phyloP scores from a whole-genome alignment of 106 monocot genomes.

The Dioscorea zingiberensis region DNA sequence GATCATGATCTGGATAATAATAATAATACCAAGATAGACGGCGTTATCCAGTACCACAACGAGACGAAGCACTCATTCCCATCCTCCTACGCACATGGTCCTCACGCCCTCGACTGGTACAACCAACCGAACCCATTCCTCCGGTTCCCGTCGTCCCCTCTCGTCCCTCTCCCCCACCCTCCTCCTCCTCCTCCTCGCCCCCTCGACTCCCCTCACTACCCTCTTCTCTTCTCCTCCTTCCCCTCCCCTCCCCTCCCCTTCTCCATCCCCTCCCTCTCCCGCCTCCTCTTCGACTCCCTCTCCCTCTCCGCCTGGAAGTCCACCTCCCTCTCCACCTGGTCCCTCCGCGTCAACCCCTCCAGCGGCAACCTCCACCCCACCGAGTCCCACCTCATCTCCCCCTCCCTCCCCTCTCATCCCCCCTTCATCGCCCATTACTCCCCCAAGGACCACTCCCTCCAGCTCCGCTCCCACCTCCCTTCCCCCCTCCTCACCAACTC shows the following conservation, averaged over 20 bases:
- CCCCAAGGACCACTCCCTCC: constrained; percentile 82
- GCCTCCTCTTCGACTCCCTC: constrained; percentile 82
- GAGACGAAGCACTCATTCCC: constrained; percentile 84
- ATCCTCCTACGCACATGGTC: constrained; percentile 79
- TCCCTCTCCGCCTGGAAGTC: constrained; percentile 98
- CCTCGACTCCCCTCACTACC: constrained; percentile 8
- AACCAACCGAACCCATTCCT: constrained; percentile 99
- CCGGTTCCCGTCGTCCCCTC: constrained; percentile 38
- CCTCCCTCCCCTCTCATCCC: constrained; percentile 25
- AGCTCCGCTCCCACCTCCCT: constrained; percentile 37
- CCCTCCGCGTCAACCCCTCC: constrained; percentile 95
- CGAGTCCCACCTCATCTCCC: constrained; percentile 68
- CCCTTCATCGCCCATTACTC: constrained; percentile 80
- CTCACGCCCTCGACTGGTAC: constrained; percentile 89
- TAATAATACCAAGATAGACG: constrained; percentile 12
- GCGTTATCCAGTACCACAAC: constrained; percentile 69
- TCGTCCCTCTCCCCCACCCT: constrained; percentile 29
- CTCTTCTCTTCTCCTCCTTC: constrained; percentile 24
- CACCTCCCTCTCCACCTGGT: constrained; percentile 79
- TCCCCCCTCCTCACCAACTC: constrained; percentile 3
- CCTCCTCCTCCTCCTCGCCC: constrained; percentile 11
- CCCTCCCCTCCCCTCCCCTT: constrained; percentile 31
- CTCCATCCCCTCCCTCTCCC: constrained; percentile 42
- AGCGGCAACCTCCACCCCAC: constrained; percentile 99
- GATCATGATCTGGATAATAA: neutral